Base-by-base conservation (phyloP, 1,284 basidiomycete species). In the Cutaneotrichosporon daszewskae region DNA sequence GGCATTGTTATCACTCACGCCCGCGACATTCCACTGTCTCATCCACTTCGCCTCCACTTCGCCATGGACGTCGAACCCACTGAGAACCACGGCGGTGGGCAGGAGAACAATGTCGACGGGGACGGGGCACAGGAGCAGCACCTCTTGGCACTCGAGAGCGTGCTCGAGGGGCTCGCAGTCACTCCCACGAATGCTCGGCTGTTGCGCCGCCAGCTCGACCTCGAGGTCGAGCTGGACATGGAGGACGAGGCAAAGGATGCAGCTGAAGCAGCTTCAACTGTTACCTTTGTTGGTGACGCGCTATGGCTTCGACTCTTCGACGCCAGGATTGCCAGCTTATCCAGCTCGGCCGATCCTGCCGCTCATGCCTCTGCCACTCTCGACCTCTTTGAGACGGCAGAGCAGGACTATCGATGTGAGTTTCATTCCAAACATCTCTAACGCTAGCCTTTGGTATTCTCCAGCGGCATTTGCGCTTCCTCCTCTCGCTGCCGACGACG, bases 341-440 rank as follows among this genome's bases (percentile, higher is more conserved):
- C 49, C 9, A 28, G n/a, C n/a, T n/a, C n/a, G n/a, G n/a, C n/a
- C n/a, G n/a, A n/a, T n/a, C n/a, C n/a, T 34, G 18, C 51, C 52
- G 1, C 32, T 62, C 5, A 54, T n/a, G n/a, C n/a, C n/a, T n/a
- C n/a, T n/a, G n/a, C n/a, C n/a, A n/a, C 40, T n/a, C 41, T 65
- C 9, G 76, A 79, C 36, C 77, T 75, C 12, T 71, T 81, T 18
- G 59, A 77, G 32, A 77, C 75, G 34, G 87, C 87, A 14, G 85
- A 87, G 62, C 71, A 68, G 14, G 87, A 91, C 58, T 90, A 90
- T 62, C 61, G 88, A 23, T 89, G 87, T 90, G 65, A 68, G 85
- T 43, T 50, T 34, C 55, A 47, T 42, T 31, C 14, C 14, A 9
- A 31, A 28, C 16, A 19, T 22, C 16, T 14, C 48, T 53, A 20